A percentile compares a stretch with the other conserved stretches of the same genome.
These are phyloP conservation scores for Amaranthus palmeri DNA, from an alignment of 148 eudicot species.

Conservation along the genomic window DNA sequence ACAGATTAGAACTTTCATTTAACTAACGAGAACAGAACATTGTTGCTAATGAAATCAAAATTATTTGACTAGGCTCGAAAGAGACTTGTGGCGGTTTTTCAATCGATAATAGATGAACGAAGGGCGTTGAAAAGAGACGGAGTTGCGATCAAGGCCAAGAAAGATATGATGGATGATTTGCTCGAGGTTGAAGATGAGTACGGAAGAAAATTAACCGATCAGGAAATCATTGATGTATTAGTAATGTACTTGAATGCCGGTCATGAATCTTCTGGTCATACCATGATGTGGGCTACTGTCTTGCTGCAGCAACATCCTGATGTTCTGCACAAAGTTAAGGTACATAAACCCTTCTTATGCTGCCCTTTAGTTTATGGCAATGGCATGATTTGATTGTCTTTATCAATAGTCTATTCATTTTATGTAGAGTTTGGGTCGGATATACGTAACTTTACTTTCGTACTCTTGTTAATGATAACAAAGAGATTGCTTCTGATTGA, in stretches of 20 bases:
- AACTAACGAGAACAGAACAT: background rate
- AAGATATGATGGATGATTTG: constrained; percentile 83
- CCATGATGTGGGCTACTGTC: constrained; percentile 81
- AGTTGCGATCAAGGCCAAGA: constrained; percentile 30
- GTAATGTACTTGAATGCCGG: constrained; percentile 93
- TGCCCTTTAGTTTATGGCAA: background rate
- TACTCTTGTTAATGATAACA: no score
- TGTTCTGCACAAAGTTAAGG: constrained; percentile 67
- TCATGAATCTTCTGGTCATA: constrained; percentile 95
- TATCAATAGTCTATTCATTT: no score
- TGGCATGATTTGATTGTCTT: no score
- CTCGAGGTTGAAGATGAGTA: constrained; percentile 65
- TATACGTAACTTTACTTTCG: no score
- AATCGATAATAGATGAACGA: constrained; percentile 47
- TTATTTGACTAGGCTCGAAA: constrained; percentile 56
- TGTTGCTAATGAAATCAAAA: background rate
- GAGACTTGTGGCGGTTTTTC: constrained; percentile 56
- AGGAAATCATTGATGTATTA: constrained; percentile 75
- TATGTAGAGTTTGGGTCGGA: no score
- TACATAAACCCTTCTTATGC: constrained; percentile 4
- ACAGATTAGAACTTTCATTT: background rate
- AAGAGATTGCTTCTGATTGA: no score
- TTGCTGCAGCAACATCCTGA: constrained; percentile 71
- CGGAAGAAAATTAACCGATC: constrained; percentile 64
- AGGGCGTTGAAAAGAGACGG: constrained; percentile 32